phyloP scores from a whole-genome alignment of 2,329 filamentous ascomycete genomes.

The Talaromyces albobiverticillius region DNA sequence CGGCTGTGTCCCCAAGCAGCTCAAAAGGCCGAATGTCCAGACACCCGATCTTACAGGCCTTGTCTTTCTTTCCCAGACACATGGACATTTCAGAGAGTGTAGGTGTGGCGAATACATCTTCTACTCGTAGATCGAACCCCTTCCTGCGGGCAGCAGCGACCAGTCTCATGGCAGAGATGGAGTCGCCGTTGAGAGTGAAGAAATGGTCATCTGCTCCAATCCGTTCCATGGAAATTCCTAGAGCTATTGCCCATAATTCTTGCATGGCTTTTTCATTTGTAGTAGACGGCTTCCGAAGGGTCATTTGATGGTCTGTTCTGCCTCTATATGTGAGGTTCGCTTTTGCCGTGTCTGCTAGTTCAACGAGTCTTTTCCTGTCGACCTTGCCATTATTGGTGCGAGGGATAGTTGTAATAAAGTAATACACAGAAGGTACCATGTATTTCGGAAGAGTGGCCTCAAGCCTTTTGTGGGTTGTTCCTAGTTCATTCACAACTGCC shows the following conservation, averaged over 20 bases:
- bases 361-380: constrained; percentile 2
- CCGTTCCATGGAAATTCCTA: too few species aligned
- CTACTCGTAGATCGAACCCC: neutral
- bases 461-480: too few species aligned
- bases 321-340: too few species aligned
- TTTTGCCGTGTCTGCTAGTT: too few species aligned
- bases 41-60: neutral
- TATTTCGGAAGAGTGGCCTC: too few species aligned
- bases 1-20: neutral
- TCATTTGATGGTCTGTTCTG: too few species aligned
- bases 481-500: too few species aligned
- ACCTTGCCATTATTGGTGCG: constrained; percentile 4
- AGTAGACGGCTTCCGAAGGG: too few species aligned
- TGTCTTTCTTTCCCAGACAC: neutral
- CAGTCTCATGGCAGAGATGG: constrained; percentile 17
- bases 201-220: constrained; percentile 8
- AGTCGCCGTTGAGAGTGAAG: constrained; percentile 18
- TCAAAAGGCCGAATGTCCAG: too few species aligned
- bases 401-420: neutral
- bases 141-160: constrained; percentile 12
- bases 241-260: too few species aligned
- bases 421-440: constrained; percentile 9
- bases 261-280: too few species aligned
- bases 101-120: constrained; percentile 21
- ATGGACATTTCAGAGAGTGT: constrained; percentile 21